Conservation (phyloP, 441 rosid genomes). For the Populus hybrid region DNA sequence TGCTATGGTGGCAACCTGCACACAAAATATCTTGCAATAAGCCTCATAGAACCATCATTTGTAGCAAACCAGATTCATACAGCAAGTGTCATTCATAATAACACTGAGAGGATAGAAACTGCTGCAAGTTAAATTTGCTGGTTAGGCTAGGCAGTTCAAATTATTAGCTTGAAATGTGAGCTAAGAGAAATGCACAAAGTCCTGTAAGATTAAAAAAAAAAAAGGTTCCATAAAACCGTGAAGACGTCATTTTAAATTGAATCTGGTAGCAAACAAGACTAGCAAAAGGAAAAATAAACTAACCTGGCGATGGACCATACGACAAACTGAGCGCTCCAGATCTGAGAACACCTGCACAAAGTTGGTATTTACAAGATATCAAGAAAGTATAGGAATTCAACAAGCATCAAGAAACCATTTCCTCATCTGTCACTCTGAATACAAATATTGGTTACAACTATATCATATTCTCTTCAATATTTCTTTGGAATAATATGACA, state of each 20-base stretch:
- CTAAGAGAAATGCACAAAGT: background rate
- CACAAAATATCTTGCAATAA: slow-evolving; percentile 7
- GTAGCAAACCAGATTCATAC: background rate
- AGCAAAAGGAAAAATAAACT: slow-evolving; percentile 25
- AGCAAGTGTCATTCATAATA: background rate
- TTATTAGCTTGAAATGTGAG: background rate
- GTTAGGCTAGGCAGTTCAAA: background rate
- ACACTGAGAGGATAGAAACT: background rate
- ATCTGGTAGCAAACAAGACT: slow-evolving; percentile 12
- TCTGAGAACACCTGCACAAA: slow-evolving; percentile 83
- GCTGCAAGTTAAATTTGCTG: background rate
- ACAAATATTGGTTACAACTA: slow-evolving; percentile 7
- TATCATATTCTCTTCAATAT: background rate
- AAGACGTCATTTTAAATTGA: background rate
- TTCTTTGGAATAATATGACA: background rate
- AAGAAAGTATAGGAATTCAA: background rate
- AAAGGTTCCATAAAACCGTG: background rate
- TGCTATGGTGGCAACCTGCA: slow-evolving; percentile 97
- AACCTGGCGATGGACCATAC: slow-evolving; percentile 97
- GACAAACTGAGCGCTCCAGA: slow-evolving; percentile 91
- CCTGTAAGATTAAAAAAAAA: background rate
- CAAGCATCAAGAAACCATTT: background rate
- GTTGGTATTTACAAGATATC: slow-evolving; percentile 1
- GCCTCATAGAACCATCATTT: slow-evolving; percentile 1
- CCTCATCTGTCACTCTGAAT: background rate